Evolutionary conservation across 106 monocot genomes (phyloP), one percentile per base, ranked within the genome.

Genomic region (Dendrobium chrysotoxum): DNA sequence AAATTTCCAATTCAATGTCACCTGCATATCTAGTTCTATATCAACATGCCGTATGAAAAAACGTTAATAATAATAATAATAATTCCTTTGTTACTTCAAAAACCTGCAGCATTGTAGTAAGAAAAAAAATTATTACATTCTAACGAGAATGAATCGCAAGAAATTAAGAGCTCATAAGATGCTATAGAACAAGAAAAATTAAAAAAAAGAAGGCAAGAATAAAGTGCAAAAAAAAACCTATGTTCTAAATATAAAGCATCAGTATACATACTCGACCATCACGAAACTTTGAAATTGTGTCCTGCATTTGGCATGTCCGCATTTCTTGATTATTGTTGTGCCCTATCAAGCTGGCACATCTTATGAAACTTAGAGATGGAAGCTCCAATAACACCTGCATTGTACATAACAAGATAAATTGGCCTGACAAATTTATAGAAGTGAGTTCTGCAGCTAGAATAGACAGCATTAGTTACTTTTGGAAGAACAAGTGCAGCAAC

Each of bases 251-350:
- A 79, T 28, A 38, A 16, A 42, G 41, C 78, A 78, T 42, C 45
- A 79, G 1, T 64, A 82, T 30, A 76, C 86, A 79, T 99, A 99
- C 98, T 78, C 92, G 84, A 21, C 98, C 98, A 92, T 99, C 98
- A 86, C 98, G 98, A 80, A 99, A 99, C 84, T 88, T 95, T 13
- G 91, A 83, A 77, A 99, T 99, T 41, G 98, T 92, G n/a, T 99
- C 98, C 84, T 99, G 98, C 92, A 94, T 95, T 87, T 99, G 98
- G 58, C 88, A 79, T 28, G 88, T 84, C 28, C 98, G 87, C 92
- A 99, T 99, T 88, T 99, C 98, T 80, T 99, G 98, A 75, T 92
- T 99, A 89, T 99, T 99, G 85, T 99, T 99, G 80, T 99, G 94
- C 35, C 98, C 98, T 79, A 99, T 99, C 81, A 99, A 88, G 79